Percentiles rank a stretch among this genome's conserved stretches.
These are phyloP conservation scores for Clathrus columnatus DNA, from an alignment of 768 basidiomycete species.

Conservation along the genomic window DNA sequence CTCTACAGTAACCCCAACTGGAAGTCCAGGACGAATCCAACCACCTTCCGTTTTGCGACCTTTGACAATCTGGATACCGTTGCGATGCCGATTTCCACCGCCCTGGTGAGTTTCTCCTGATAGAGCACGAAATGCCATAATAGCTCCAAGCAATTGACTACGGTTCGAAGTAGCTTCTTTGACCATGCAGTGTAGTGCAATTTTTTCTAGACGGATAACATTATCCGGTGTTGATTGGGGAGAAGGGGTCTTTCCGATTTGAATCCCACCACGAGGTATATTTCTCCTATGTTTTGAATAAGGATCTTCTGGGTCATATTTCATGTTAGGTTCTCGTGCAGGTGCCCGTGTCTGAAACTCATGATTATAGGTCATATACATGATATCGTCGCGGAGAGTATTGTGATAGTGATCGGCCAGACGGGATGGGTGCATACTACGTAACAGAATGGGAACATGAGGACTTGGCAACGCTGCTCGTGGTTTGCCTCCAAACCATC, in stretches of 20 bases:
- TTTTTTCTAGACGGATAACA: conserved; percentile 69
- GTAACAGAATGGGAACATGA: conserved; percentile 54
- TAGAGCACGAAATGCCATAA: conserved; percentile 82
- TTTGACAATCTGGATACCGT: conserved; percentile 73
- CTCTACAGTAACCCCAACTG: conserved; percentile 84
- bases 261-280: conserved; percentile 62
- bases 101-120: conserved; percentile 73
- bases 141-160: conserved; percentile 65
- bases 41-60: conserved; percentile 62
- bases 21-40: conserved; percentile 78
- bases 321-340: conserved; percentile 51
- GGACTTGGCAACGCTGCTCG: conserved; percentile 55
- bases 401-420: conserved; percentile 77
- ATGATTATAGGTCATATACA: conserved; percentile 94
- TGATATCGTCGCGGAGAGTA: conserved; percentile 76
- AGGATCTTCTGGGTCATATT: conserved; percentile 69
- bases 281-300: conserved; percentile 75
- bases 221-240: conserved; percentile 60
- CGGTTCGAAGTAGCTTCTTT: conserved; percentile 71
- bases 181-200: conserved; percentile 79
- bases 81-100: conserved; percentile 57
- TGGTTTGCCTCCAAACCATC: conserved; percentile 14
- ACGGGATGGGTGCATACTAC: conserved; percentile 64
- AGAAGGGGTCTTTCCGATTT: conserved; percentile 56
- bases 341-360: conserved; percentile 44